phyloP scores from a whole-genome alignment of 306 rosid species.

The Fagus sylvatica region DNA sequence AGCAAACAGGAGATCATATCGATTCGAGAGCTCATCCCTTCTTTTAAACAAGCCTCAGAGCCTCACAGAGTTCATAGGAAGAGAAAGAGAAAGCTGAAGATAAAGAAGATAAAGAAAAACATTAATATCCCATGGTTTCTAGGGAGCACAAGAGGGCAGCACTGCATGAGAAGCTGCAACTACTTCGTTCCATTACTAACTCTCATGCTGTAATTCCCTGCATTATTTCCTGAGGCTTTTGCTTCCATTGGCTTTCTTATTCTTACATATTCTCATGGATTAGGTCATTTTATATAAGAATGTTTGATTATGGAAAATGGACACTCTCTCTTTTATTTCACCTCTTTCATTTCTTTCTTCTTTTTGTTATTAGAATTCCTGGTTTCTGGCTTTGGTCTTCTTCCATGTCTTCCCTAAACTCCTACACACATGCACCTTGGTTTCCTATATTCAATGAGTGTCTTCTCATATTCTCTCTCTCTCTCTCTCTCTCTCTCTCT shows the following conservation, averaged over 20 bases:
- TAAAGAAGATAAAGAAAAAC: conserved; percentile 5
- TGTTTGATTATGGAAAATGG: not conserved
- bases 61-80: conserved; percentile 31
- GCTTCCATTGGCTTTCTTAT: conserved; percentile 45
- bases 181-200: conserved; percentile 94
- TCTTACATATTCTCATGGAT: conserved; percentile 4
- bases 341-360: not conserved
- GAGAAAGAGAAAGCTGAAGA: conserved; percentile 17
- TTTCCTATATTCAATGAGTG: not conserved
- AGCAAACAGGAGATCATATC: conserved; percentile 68
- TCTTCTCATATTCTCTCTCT: not conserved
- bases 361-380: not conserved
- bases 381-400: not conserved
- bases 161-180: conserved; percentile 93
- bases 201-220: conserved; percentile 87
- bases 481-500: not conserved
- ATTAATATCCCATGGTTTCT: conserved; percentile 54
- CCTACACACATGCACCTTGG: not conserved
- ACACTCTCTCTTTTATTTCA: not conserved
- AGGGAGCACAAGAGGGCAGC: conserved; percentile 83
- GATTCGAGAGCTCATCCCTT: conserved; percentile 66
- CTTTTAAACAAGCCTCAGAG: conserved; percentile 52
- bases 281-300: not conserved
- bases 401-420: not conserved
- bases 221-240: conserved; percentile 26